These are phyloP conservation scores for Trichoderma pleuroti DNA, from an alignment of 2,329 filamentous ascomycete species.

Conservation along the genomic window DNA sequence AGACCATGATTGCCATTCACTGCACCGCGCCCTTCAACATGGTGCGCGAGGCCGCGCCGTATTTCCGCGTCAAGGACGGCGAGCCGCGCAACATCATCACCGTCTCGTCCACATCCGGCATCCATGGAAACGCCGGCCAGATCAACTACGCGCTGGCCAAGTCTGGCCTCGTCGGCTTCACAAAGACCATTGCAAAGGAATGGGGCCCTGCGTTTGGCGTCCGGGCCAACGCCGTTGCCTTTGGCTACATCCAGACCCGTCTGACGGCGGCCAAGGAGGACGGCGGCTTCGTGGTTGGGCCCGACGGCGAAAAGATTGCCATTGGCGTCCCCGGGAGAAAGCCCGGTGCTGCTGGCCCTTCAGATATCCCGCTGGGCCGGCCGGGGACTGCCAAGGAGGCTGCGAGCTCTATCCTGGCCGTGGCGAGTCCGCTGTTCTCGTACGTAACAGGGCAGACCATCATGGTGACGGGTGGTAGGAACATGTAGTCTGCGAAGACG, in stretches of 20 bases:
- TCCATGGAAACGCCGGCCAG: slow-evolving; percentile 88
- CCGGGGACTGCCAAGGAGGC: slow-evolving; percentile 78
- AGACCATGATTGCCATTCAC: slow-evolving; percentile 80
- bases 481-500: slow-evolving; percentile 43
- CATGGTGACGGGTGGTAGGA: slow-evolving; percentile 74
- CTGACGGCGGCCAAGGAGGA: slow-evolving; percentile 82
- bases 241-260: slow-evolving; percentile 76
- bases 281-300: slow-evolving; percentile 72
- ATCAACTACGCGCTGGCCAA: slow-evolving; percentile 85
- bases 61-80: slow-evolving; percentile 82
- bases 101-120: slow-evolving; percentile 75
- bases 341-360: slow-evolving; percentile 40
- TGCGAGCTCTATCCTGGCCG: slow-evolving; percentile 70
- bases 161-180: slow-evolving; percentile 76
- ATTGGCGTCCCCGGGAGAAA: slow-evolving; percentile 66
- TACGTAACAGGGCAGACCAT: slow-evolving; percentile 88
- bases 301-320: slow-evolving; percentile 70
- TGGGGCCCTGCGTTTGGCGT: slow-evolving; percentile 85
- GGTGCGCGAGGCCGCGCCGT: slow-evolving; percentile 73
- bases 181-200: slow-evolving; percentile 87
- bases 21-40: slow-evolving; percentile 83
- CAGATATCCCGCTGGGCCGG: slow-evolving; percentile 75
- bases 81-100: slow-evolving; percentile 77
- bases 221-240: slow-evolving; percentile 77
- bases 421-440: slow-evolving; percentile 76